Base-by-base conservation (phyloP, 2,329 filamentous ascomycete species). In the Alternaria panax region DNA sequence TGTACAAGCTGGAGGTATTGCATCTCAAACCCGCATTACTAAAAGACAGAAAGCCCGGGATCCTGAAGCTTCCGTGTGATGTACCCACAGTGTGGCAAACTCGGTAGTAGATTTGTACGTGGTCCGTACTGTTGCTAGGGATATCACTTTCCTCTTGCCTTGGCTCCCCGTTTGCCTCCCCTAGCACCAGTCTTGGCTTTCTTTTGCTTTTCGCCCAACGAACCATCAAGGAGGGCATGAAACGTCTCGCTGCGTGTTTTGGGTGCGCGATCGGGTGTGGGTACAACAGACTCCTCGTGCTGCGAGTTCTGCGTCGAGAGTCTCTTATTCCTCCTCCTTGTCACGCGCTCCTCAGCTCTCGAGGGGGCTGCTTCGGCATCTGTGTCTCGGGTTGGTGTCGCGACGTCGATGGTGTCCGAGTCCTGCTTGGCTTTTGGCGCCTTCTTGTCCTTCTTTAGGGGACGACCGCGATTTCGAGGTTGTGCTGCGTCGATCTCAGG, bases 181-280 rank as follows among this genome's bases (percentile, higher is more conserved):
- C 22, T 47, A 12, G 25, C 50, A 3, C 22, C 42, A 11, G 18
- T 36, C 54, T 60, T 64, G 24, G 47, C 59, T 51, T 65, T 66
- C 48, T 47, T 60, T 46, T 60, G 54, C 60, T 62, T 59, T 22
- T 59, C 52, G 27, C 46, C 25, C 46, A 59, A n/a, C 54, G 62
- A 62, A 4, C 66, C 71, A 24, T 68, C 57, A 18, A 71, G 54
- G 16, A 72, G 50, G 30, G 65, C 67, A 12, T 63, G 67, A 48
- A 73, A 73, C 2, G 67, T 69, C 58, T 71, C 69, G 42, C 66
- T 70, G 8, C 64, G 66, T 5, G 71, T 68, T 47, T 68, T 67
- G 14, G 70, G 64, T 14, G 64, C 67, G 1, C 47, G 27, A 5
- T 58, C 45, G 12, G 62, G 50, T 16, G 51, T 51, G 7, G 59